These are phyloP conservation scores for Melaleuca quinquenervia DNA, from an alignment of 345 rosid species.

Conservation along the genomic window DNA sequence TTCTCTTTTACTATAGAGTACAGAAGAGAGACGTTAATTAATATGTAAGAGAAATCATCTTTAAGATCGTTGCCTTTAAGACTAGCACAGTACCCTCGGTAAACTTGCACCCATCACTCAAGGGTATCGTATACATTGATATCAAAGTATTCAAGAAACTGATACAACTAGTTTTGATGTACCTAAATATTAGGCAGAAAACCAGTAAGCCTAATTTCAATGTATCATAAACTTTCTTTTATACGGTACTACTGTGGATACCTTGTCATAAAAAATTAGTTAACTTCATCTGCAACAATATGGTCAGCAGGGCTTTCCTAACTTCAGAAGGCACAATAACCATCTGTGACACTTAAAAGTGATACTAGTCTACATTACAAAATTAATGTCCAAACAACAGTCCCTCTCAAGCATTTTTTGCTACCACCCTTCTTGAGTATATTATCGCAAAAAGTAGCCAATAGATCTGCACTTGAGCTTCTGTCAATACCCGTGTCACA, in stretches of 20 bases:
- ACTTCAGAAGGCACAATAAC: slow-evolving; percentile 28
- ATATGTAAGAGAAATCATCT: not conserved
- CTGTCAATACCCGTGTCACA: slow-evolving; percentile 54
- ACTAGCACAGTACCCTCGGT: not conserved
- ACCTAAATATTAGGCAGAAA: not conserved
- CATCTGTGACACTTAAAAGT: not conserved
- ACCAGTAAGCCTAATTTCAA: not conserved
- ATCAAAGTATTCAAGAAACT: not conserved
- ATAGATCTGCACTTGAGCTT: slow-evolving; percentile 50
- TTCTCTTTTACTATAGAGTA: not conserved
- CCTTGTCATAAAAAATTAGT: not conserved
- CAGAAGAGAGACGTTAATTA: not conserved
- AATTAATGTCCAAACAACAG: not conserved
- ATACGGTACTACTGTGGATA: not conserved
- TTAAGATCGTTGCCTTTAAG: not conserved
- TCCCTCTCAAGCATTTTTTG: slow-evolving; percentile 64
- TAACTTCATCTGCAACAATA: not conserved
- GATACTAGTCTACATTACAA: not conserved
- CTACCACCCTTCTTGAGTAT: slow-evolving; percentile 57
- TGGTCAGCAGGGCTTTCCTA: slow-evolving; percentile 31
- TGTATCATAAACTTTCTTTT: not conserved
- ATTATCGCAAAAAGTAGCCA: slow-evolving; percentile 58
- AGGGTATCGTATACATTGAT: not conserved
- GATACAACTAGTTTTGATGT: not conserved
- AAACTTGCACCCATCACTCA: not conserved